Evolutionary conservation across 2,329 filamentous ascomycete genomes (phyloP).

Genomic region (Keithomyces neogunnii): DNA sequence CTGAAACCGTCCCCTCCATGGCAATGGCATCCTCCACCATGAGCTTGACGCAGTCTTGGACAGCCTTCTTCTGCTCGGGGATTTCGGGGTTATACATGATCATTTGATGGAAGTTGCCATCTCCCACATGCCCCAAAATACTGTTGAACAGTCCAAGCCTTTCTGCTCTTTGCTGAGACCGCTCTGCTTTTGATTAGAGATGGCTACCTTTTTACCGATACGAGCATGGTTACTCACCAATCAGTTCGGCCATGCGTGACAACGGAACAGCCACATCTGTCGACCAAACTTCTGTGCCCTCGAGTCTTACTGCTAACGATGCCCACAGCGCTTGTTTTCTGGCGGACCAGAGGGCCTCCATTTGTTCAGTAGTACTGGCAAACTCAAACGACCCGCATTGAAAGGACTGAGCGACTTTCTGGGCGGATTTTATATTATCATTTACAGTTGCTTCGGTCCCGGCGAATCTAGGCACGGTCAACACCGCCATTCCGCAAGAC

Average conservation of each 20-base stretch:
- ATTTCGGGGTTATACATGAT: constrained; percentile 36
- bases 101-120: constrained; percentile 64
- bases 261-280: constrained; percentile 77
- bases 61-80: constrained; percentile 44
- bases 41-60: constrained; percentile 52
- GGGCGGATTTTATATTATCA: constrained; percentile 47
- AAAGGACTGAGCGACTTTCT: constrained; percentile 40
- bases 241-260: constrained; percentile 61
- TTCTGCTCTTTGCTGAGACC: constrained; percentile 57
- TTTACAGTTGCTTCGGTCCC: constrained; percentile 55
- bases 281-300: constrained; percentile 61
- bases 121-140: constrained; percentile 67
- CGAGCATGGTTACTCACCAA: constrained; percentile 26
- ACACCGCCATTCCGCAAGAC: too few species aligned
- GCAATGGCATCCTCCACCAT: constrained; percentile 65
- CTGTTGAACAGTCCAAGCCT: constrained; percentile 53
- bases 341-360: constrained; percentile 64
- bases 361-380: constrained; percentile 54
- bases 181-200: constrained; percentile 28
- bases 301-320: constrained; percentile 55
- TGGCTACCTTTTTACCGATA: neutral
- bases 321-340: constrained; percentile 69
- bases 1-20: constrained; percentile 62
- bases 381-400: constrained; percentile 59
- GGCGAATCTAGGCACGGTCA: constrained; percentile 36